phyloP scores from a whole-genome alignment of 108 stramenopile species.

The Licmophora abbreviata region DNA sequence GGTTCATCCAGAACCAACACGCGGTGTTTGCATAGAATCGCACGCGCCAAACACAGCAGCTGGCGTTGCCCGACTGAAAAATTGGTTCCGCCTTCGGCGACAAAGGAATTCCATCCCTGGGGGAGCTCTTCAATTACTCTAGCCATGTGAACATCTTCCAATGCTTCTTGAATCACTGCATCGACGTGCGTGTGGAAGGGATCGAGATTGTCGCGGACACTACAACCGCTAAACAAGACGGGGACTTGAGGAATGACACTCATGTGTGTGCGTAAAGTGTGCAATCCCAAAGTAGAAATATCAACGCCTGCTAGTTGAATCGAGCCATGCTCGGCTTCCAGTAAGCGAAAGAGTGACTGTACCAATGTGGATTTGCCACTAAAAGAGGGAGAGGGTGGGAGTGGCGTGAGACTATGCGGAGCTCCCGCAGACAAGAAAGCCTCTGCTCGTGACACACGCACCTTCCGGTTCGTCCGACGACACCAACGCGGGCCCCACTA shows the following conservation, averaged over 20 bases:
- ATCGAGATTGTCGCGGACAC: constrained; percentile 93
- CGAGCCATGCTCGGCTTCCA: constrained; percentile 70
- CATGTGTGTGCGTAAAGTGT: constrained; percentile 70
- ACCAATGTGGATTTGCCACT: constrained; percentile 64
- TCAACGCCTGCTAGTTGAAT: constrained; percentile 87
- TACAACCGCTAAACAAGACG: constrained; percentile 84
- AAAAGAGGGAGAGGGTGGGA: background rate
- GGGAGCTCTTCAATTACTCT: constrained; percentile 46
- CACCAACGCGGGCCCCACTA: constrained; percentile 60
- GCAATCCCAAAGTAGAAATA: constrained; percentile 69
- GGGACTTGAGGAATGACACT: constrained; percentile 94
- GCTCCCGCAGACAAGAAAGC: background rate
- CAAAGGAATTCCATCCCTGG: constrained; percentile 53
- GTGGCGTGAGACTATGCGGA: background rate
- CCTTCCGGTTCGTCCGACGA: constrained; percentile 73
- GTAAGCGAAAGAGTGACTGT: constrained; percentile 62
- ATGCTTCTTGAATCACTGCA: constrained; percentile 41
- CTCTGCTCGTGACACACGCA: background rate
- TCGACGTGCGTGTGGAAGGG: constrained; percentile 56
- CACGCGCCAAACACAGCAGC: constrained; percentile 90
- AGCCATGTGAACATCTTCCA: constrained; percentile 59
- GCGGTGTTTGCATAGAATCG: constrained; percentile 67
- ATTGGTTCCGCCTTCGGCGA: constrained; percentile 89
- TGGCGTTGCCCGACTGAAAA: constrained; percentile 91
- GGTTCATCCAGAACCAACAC: constrained; percentile 90